phyloP scores from a whole-genome alignment of 352 stramenopile genomes.

The Phytophthora melonis region DNA sequence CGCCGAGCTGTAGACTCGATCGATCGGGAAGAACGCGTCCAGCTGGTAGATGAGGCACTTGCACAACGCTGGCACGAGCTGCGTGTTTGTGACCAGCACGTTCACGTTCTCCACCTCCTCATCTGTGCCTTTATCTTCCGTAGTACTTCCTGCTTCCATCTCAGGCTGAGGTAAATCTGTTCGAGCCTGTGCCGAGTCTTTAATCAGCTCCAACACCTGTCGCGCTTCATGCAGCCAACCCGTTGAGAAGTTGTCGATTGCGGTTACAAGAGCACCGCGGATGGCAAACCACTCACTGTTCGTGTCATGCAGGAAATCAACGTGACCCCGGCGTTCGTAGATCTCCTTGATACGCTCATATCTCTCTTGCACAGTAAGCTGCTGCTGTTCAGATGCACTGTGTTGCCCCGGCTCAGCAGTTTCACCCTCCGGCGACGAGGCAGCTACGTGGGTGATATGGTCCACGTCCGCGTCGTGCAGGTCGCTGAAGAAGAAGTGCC shows the following conservation, averaged over 20 bases:
- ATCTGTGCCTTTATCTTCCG: slow-evolving; percentile 26
- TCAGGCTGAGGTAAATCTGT: slow-evolving; percentile 1
- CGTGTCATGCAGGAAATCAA: slow-evolving; percentile 76
- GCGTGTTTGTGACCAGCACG: slow-evolving; percentile 85
- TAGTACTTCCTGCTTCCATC: neutral
- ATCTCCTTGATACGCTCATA: slow-evolving; percentile 82
- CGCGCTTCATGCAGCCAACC: slow-evolving; percentile 73
- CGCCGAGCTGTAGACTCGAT: slow-evolving; percentile 79
- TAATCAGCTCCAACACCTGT: slow-evolving; percentile 67
- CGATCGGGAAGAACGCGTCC: slow-evolving; percentile 79
- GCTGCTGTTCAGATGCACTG: neutral
- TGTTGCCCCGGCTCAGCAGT: neutral
- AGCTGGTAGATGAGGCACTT: slow-evolving; percentile 89
- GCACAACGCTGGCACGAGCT: slow-evolving; percentile 81
- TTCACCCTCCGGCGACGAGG: neutral
- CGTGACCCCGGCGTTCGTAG: slow-evolving; percentile 68
- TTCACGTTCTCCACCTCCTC: slow-evolving; percentile 70
- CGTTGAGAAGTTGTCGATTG: slow-evolving; percentile 79
- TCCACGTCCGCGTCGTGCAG: slow-evolving; percentile 78
- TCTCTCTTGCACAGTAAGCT: slow-evolving; percentile 34
- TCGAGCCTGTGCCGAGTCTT: slow-evolving; percentile 11
- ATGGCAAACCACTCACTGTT: slow-evolving; percentile 79
- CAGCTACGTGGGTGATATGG: slow-evolving; percentile 57
- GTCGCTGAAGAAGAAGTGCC: slow-evolving; percentile 87
- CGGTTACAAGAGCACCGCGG: slow-evolving; percentile 65